These are phyloP conservation scores for Lactifluus piperatus DNA, from an alignment of 768 basidiomycete genomes.

Conservation along the genomic window DNA sequence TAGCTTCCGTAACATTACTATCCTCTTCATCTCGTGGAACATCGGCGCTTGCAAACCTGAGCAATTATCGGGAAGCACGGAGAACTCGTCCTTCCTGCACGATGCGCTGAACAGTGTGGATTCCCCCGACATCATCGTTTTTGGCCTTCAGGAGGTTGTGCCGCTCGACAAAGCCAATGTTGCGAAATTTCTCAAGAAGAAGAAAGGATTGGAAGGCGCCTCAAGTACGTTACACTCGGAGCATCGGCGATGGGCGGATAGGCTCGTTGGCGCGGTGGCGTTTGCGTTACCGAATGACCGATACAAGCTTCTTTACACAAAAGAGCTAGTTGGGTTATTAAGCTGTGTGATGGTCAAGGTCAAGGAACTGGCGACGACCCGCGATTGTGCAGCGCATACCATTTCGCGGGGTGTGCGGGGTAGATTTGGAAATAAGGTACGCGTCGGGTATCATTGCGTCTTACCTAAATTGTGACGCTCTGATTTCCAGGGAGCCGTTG, in stretches of 20 bases:
- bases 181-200: constrained; percentile 75
- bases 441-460: constrained; percentile 10
- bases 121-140: constrained; percentile 79
- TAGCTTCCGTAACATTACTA: constrained; percentile 64
- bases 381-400: constrained; percentile 66
- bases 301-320: constrained; percentile 76
- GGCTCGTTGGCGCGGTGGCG: constrained; percentile 61
- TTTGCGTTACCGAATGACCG: constrained; percentile 59
- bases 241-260: constrained; percentile 87
- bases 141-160: constrained; percentile 95
- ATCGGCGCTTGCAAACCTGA: constrained; percentile 83
- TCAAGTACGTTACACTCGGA: constrained; percentile 81
- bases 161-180: constrained; percentile 95
- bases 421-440: constrained; percentile 90
- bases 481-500: constrained; percentile 65
- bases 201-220: constrained; percentile 52
- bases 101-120: constrained; percentile 66
- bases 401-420: constrained; percentile 92
- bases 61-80: constrained; percentile 49
- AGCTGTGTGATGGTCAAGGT: constrained; percentile 68
- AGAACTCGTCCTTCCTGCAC: constrained; percentile 77
- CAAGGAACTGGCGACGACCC: constrained; percentile 47
- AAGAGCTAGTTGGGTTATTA: constrained; percentile 87
- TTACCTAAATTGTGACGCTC: not conserved
- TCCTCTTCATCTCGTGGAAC: constrained; percentile 89